Conservation (phyloP, 1,284 basidiomycete genomes). For the Somion occarium region DNA sequence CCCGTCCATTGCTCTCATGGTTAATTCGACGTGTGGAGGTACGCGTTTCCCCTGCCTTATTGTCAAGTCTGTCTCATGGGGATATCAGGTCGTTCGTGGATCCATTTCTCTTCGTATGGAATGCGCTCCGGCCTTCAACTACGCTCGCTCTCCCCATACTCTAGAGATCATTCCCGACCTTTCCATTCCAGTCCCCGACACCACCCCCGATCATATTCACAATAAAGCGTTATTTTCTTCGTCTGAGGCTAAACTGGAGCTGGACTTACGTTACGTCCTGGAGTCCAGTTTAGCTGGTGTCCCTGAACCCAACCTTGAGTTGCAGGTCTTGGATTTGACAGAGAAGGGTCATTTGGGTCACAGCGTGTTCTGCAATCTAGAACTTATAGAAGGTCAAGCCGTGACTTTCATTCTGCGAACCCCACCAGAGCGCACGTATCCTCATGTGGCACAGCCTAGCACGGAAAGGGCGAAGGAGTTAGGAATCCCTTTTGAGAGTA, state of each 20-base stretch:
- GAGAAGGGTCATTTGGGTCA: conserved; percentile 63
- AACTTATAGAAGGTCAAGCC: conserved; percentile 75
- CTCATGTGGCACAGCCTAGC: conserved; percentile 25
- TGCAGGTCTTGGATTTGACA: conserved; percentile 58
- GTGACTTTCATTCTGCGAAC: conserved; percentile 82
- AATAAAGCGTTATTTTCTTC: conserved; percentile 71
- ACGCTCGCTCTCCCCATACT: conserved; percentile 72
- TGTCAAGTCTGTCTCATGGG: background rate
- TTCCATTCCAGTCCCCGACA: conserved; percentile 24
- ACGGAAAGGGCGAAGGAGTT: conserved; percentile 36
- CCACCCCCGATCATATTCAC: conserved; percentile 25
- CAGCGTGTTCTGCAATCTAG: conserved; percentile 48
- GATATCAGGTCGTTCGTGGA: conserved; percentile 66
- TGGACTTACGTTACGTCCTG: conserved; percentile 75
- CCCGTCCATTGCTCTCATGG: conserved; percentile 77
- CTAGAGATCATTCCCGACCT: conserved; percentile 54
- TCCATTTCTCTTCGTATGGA: conserved; percentile 72
- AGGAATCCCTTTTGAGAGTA: conserved; percentile 46
- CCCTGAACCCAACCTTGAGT: conserved; percentile 44
- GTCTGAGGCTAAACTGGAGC: conserved; percentile 38
- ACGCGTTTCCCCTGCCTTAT: background rate
- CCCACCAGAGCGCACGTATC: conserved; percentile 35
- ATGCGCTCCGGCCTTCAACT: conserved; percentile 92
- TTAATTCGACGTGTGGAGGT: conserved; percentile 83
- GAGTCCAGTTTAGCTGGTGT: conserved; percentile 50